Evolutionary conservation across 2,329 filamentous ascomycete species (phyloP), one percentile per base, ranked within the genome.

Genomic region (Aspergillus thermomutatus): DNA sequence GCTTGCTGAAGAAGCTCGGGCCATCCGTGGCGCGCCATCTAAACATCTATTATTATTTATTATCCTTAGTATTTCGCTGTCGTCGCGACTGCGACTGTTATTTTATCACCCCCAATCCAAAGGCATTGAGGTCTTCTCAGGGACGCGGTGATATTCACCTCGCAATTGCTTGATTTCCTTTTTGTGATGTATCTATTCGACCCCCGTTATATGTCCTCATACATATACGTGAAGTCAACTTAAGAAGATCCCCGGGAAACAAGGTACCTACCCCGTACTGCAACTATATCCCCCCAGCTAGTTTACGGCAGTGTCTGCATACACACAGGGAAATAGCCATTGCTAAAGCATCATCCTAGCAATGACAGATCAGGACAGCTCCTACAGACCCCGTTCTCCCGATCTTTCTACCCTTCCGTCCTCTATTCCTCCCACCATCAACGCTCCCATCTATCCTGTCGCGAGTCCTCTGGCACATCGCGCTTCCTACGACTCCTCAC

Each of bases 361-460:
- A 64, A 77, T 77, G 75, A 77, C 74, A 68, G 75, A 76, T 61
- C 72, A 72, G 65, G 72, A 77, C 62, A 75, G 72, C 54, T 71
- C 72, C 28, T 80, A 80, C 69, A 73, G 77, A 64, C 78, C 78
- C 60, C 73, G 72, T 67, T 80, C 78, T 47, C 79, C 79, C 65
- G 77, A 80, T 64, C 75, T 84, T 63, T 81, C 82, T 59, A 77
- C 74, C 67, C 76, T 79, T 67, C 68, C 77, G 64, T 66, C 75
- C 56, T 66, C 72, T 64, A 70, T 76, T 61, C 69, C 75, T 59
- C 65, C 69, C 67, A 59, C 69, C 69, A 66, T 47, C 63, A 67
- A 58, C 61, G 61, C 62, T 53, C 64, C 63, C 46, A 58, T 65
- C 54, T 69, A 70, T 65, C 67, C 65, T 55, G 69, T 69, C 56